These are phyloP conservation scores for Aspergillus diversus DNA, from an alignment of 495 filamentous ascomycete species.

Conservation along the genomic window DNA sequence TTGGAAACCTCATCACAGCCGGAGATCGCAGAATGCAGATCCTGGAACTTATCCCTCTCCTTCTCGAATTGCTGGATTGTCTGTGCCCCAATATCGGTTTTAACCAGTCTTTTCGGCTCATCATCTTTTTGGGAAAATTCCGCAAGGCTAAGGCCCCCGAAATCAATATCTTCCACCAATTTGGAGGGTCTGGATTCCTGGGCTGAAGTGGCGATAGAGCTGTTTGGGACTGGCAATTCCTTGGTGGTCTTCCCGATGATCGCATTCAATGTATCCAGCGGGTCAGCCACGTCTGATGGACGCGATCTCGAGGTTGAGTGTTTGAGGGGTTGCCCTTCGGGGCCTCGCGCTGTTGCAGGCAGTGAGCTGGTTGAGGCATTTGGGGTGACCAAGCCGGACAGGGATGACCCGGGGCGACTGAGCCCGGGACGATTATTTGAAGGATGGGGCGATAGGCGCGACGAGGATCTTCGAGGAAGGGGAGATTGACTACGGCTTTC, in stretches of 20 bases:
- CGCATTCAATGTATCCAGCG: conserved; percentile 69
- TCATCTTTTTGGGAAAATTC: conserved; percentile 63
- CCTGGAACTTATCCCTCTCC: conserved; percentile 87
- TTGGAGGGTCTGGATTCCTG: conserved; percentile 42
- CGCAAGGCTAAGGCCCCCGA: conserved; percentile 72
- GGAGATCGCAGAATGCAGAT: conserved; percentile 83
- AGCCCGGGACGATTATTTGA: conserved; percentile 60
- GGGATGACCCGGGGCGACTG: conserved; percentile 63
- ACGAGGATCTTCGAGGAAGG: conserved; percentile 64
- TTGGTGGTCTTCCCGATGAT: conserved; percentile 65
- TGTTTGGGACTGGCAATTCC: conserved; percentile 18
- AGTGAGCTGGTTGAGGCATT: conserved; percentile 77
- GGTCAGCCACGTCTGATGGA: conserved; percentile 64
- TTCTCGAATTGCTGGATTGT: conserved; percentile 82
- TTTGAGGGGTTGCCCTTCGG: conserved; percentile 68
- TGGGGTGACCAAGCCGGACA: conserved; percentile 65
- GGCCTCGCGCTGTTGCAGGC: conserved; percentile 57
- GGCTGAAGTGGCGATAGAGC: conserved; percentile 6
- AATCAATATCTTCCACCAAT: conserved; percentile 71
- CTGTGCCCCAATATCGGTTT: conserved; percentile 62
- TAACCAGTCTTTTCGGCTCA: conserved; percentile 34
- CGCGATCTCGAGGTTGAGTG: conserved; percentile 49
- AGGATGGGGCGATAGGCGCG: conserved; percentile 39
- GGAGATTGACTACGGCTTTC: conserved; percentile 72
- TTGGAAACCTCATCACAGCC: conserved; percentile 92